Evolutionary conservation across 257 asterid genomes (phyloP), one percentile per base, ranked within the genome.

Genomic region (Anisodus acutangulus): DNA sequence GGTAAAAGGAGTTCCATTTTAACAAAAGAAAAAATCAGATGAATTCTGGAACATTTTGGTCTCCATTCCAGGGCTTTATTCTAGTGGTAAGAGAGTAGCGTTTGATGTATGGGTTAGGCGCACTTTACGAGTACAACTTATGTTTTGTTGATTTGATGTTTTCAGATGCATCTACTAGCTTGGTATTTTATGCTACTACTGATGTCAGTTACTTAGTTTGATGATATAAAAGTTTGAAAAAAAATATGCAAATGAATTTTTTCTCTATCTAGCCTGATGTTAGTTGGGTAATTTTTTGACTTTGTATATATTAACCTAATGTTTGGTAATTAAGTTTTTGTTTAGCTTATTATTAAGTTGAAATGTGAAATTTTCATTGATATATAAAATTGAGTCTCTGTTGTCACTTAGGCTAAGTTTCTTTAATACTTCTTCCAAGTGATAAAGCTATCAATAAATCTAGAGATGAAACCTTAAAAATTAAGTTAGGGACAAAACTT

Each of bases 301-400:
- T 47, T 45, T 74, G 41, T 19, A n/a, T 72, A 72, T 72, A 72
- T 72, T 10, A 72, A 72, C 16, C 80, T 19, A 47, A 72, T 19
- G 59, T 72, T 72, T 49, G 19, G 62, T 49, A 49, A 74, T 49
- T 74, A 47, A 7, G 4, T 31, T 74, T 74, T 74, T 74, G 81
- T 3, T 74, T 51, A 19, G 41, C 81, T 51, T 22, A 70, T 74
- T 22, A 2, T 70, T 69, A 31, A 49, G 62, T 74, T 49, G 17
- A 49, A 49, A 12, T 12, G 13, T 49, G 81, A 74, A 22, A 2
- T 26, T 12, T 47, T 37, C 35, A 19, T 11, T 22, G 19, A 49
- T 74, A 13, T 49, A 51, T 74, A 74, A 74, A 74, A 22, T 37
- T 49, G 22, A 22, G 22, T 74, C 81, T 49, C 51, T 74, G 22